Conservation (phyloP, 768 basidiomycete genomes). For the Boletus sensibilis region DNA sequence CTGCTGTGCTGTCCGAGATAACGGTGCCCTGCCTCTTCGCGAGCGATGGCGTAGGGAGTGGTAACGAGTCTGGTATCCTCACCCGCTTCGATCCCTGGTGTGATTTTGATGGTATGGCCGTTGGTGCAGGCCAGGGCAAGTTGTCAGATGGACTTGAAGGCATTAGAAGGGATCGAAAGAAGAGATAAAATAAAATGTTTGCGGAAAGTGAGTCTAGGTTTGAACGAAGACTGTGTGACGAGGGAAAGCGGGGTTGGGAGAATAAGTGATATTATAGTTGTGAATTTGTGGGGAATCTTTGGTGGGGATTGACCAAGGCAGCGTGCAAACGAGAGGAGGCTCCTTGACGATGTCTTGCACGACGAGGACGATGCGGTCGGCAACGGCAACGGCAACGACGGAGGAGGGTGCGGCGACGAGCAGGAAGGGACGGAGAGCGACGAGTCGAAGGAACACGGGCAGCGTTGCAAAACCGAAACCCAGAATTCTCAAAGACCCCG, state of each 20-base stretch:
- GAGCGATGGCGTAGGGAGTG: conserved; percentile 10
- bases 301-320: conserved; percentile 19
- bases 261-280: conserved; percentile 29
- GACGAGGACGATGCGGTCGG: conserved; percentile 25
- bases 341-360: conserved; percentile 21
- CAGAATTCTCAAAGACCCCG: conserved; percentile 37
- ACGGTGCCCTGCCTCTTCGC: conserved; percentile 24
- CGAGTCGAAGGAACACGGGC: conserved; percentile 29
- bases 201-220: conserved; percentile 18
- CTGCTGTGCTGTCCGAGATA: conserved; percentile 25
- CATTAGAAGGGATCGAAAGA: conserved; percentile 36
- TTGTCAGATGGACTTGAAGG: conserved; percentile 32
- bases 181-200: conserved; percentile 23
- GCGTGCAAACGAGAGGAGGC: conserved; percentile 25
- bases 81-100: conserved; percentile 34
- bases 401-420: conserved; percentile 27
- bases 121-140: conserved; percentile 47
- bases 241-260: conserved; percentile 19
- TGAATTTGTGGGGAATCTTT: conserved; percentile 11
- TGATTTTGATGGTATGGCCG: conserved; percentile 32
- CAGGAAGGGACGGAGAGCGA: conserved; percentile 32
- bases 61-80: conserved; percentile 32
- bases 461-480: conserved; percentile 37
- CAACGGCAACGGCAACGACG: conserved; percentile 22
- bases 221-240: conserved; percentile 25